Conservation (phyloP, 768 basidiomycete genomes). For the Cubamyces lactineus region DNA sequence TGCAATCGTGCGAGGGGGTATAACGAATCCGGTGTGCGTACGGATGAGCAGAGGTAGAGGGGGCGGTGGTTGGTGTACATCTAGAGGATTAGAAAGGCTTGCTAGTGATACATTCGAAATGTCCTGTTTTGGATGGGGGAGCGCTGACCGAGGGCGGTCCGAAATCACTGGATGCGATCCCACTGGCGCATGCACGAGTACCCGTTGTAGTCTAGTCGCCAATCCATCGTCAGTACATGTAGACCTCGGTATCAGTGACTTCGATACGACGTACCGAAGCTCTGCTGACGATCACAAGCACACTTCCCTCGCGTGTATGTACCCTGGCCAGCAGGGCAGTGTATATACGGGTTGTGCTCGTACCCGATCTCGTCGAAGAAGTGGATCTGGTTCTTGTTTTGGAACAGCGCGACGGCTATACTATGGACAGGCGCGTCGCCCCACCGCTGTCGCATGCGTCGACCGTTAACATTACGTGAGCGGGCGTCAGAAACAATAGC, state of each 20-base stretch:
- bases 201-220: conserved; percentile 50
- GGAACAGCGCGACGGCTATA: conserved; percentile 52
- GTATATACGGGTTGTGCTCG: conserved; percentile 56
- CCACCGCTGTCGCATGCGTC: conserved; percentile 33
- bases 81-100: no score
- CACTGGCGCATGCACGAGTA: conserved; percentile 62
- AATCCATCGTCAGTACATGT: not conserved
- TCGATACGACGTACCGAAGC: conserved; percentile 54
- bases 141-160: no score
- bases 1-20: no score
- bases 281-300: conserved; percentile 51
- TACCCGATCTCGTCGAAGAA: conserved; percentile 80
- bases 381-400: conserved; percentile 60
- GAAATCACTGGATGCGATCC: conserved; percentile 38
- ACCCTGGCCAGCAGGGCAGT: conserved; percentile 45
- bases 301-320: conserved; percentile 48
- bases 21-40: no score
- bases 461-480: not conserved
- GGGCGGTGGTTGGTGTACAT: no score
- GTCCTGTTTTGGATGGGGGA: no score
- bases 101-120: not conserved
- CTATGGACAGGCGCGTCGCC: conserved; percentile 54
- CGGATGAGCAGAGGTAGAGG: no score
- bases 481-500: not conserved
- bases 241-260: no score